Conservation (phyloP, 75 land plant genomes). For the Larix kaempferi region DNA sequence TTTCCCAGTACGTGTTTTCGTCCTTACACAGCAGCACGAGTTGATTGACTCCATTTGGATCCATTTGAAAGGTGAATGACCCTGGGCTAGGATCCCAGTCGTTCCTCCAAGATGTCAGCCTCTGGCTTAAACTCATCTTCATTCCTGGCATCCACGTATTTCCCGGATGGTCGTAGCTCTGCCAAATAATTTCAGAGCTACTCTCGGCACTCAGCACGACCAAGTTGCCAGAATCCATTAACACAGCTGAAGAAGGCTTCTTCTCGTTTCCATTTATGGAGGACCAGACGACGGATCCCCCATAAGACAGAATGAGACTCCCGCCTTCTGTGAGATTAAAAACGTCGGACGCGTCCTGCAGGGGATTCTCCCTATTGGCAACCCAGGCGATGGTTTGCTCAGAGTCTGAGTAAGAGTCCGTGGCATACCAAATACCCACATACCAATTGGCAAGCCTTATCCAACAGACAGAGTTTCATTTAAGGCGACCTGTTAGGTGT, state of each 20-base stretch:
- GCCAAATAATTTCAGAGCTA: constrained; percentile 8
- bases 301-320: constrained; percentile 7
- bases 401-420: background rate
- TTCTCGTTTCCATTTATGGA: background rate
- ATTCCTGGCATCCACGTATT: constrained; percentile 11
- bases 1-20: background rate
- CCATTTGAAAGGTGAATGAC: constrained; percentile 6
- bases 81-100: constrained; percentile 25
- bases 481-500: no score
- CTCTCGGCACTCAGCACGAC: background rate
- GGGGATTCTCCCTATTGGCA: constrained; percentile 24
- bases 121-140: background rate
- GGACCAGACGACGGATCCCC: background rate
- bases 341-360: background rate
- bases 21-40: constrained; percentile 14
- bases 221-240: constrained; percentile 4
- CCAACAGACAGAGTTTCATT: no score
- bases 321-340: constrained; percentile 15
- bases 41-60: constrained; percentile 6
- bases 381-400: constrained; percentile 20
- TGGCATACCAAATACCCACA: constrained; percentile 50
- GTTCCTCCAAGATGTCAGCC: constrained; percentile 30
- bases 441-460: constrained; percentile 34
- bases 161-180: background rate
- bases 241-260: background rate